Evolutionary conservation across 192 early-diverging fungal species (phyloP).

Genomic region (Allomyces arbusculus): DNA sequence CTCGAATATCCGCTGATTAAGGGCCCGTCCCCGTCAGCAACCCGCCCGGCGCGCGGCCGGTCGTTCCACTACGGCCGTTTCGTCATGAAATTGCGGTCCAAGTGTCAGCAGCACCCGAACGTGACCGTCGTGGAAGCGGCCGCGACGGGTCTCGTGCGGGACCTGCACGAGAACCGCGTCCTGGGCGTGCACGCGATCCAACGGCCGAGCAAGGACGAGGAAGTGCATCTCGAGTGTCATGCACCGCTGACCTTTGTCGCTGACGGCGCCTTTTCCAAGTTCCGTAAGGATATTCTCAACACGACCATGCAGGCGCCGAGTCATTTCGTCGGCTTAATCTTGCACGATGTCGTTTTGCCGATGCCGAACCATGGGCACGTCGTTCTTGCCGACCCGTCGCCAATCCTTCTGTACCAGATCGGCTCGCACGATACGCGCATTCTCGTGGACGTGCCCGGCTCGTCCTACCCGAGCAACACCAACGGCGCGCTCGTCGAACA

Average conservation of each 20-base stretch:
- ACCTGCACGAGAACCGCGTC: conserved; percentile 14
- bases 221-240: conserved; percentile 14
- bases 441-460: conserved; percentile 74
- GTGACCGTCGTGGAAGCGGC: conserved; percentile 60
- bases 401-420: conserved; percentile 75
- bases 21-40: conserved; percentile 14
- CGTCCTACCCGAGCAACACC: background rate
- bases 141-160: conserved; percentile 35
- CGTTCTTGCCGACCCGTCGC: conserved; percentile 61
- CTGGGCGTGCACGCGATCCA: conserved; percentile 32
- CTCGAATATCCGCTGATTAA: conserved; percentile 47
- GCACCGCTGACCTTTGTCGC: conserved; percentile 71
- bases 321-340: conserved; percentile 26
- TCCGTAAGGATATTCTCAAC: conserved; percentile 39
- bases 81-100: conserved; percentile 53
- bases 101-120: conserved; percentile 14
- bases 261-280: conserved; percentile 91
- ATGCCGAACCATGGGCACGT: conserved; percentile 81
- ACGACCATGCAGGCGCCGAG: background rate
- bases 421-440: conserved; percentile 67
- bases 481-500: conserved; percentile 16
- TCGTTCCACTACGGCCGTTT: conserved; percentile 92
- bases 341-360: conserved; percentile 51
- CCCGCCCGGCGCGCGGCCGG: conserved; percentile 25
- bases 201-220: conserved; percentile 4